These are phyloP conservation scores for Leishmania lainsoni DNA, from an alignment of 208 protist species.

Conservation along the genomic window DNA sequence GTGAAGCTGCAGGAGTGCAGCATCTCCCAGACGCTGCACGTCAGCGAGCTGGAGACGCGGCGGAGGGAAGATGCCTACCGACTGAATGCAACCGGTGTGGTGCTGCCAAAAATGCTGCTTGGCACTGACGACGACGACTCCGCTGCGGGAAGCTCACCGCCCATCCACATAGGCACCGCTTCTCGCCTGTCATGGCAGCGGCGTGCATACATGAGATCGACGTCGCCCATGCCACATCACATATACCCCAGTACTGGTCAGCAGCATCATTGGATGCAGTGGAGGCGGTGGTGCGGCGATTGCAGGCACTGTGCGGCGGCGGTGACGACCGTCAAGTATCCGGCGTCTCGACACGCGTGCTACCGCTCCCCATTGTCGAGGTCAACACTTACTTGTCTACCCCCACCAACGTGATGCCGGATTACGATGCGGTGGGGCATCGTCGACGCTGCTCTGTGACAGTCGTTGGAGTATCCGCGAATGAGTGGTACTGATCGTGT, in stretches of 20 bases:
- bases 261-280: constrained; percentile 16
- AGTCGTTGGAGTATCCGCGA: background rate
- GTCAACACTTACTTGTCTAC: constrained; percentile 34
- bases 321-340: background rate
- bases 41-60: constrained; percentile 22
- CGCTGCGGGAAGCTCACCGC: background rate
- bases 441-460: constrained; percentile 11
- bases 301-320: too few relatives aligned
- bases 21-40: constrained; percentile 30
- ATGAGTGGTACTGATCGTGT: background rate
- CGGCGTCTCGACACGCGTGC: background rate
- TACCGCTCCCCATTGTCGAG: constrained; percentile 36
- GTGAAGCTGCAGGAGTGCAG: constrained; percentile 16
- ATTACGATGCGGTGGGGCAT: constrained; percentile 14
- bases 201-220: background rate
- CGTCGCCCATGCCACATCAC: background rate
- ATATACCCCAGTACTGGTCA: background rate
- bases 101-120: constrained; percentile 1
- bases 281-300: too few relatives aligned
- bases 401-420: constrained; percentile 21
- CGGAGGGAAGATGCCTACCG: constrained; percentile 21
- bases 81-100: background rate
- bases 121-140: background rate
- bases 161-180: background rate
- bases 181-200: background rate